phyloP scores from a whole-genome alignment of 345 rosid genomes.

The Cardamine chenopodiifolia region DNA sequence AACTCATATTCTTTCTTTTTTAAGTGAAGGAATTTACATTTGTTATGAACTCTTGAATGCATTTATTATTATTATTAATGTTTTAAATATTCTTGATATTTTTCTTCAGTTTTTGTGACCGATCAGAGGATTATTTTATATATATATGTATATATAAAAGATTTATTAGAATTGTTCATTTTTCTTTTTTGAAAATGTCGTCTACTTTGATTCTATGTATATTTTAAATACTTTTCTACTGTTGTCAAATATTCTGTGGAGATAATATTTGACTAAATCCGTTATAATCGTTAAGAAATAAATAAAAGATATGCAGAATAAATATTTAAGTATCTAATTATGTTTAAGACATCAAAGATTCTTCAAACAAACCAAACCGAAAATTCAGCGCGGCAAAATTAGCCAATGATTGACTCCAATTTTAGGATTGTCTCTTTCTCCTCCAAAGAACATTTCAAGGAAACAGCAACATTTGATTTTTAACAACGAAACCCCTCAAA shows the following conservation, averaged over 20 bases:
- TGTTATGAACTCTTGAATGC: too few relatives aligned
- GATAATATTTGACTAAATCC: conserved; percentile 1
- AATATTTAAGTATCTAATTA: conserved; percentile 13
- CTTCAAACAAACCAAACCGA: conserved; percentile 33
- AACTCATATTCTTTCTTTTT: too few relatives aligned
- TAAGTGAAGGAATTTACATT: too few relatives aligned
- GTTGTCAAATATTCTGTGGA: neutral
- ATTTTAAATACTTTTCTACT: neutral
- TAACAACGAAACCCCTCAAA: conserved; percentile 27
- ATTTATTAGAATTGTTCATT: neutral
- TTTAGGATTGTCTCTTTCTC: neutral
- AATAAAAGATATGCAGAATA: neutral
- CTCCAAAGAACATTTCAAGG: conserved; percentile 6
- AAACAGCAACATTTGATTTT: neutral
- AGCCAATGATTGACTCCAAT: conserved; percentile 27
- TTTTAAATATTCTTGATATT: too few relatives aligned
- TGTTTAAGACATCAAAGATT: conserved; percentile 22
- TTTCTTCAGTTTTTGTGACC: neutral
- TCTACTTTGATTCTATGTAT: too few relatives aligned
- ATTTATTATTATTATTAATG: too few relatives aligned
- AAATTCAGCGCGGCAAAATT: conserved; percentile 36
- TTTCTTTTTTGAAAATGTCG: neutral
- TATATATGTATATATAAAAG: neutral
- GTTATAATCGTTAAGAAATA: conserved; percentile 9
- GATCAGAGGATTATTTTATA: too few relatives aligned